Base-by-base conservation (phyloP, 352 stramenopile genomes). In the Phytophthora colocasiae region DNA sequence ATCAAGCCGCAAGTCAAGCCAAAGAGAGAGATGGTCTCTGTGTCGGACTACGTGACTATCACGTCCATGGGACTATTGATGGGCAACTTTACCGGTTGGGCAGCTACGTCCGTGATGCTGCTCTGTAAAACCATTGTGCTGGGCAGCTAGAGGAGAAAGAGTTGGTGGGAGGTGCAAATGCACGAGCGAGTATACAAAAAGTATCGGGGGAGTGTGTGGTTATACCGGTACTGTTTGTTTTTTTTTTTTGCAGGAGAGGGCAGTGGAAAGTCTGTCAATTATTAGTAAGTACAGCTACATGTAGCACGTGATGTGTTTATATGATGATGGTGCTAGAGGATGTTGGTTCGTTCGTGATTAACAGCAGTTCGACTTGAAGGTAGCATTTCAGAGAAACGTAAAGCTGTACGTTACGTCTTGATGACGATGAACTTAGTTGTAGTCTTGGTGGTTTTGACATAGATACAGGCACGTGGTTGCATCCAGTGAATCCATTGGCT, bases 41-140 rank as follows among this genome's bases (percentile, higher is more conserved):
- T 89, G 41, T 90, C 83, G 11, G 85, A 93, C 58, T 93, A 93
- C 59, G 62, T 82, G 22, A 77, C 83, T 4, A 82, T 93, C 39
- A 83, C 81, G 27, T 77, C 69, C 51, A 78, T 88, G 40, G 85
- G 85, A 7, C 68, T 93, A 11, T 11, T 87, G 34, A 52, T 78
- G 19, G 85, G 85, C 12, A 90, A 92, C 45, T 39, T 87, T 45
- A 78, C 66, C 7, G 85, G 85, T 14, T 93, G 85, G 85, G 43
- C 83, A 55, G 77, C 58, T 19, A 73, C 81, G 12, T 90, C 81
- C 3, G 62, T 76, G 2, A 31, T 90, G 14, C 57, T 92, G 41
- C 78, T 91, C 38, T 83, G 81, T 58, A 78, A 83, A 43, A 75
- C 77, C 43, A 57, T 93, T 32, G 51, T 90, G 55, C 70, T 80